phyloP scores from a whole-genome alignment of 1,284 basidiomycete species.

The Austroboletus niveus region DNA sequence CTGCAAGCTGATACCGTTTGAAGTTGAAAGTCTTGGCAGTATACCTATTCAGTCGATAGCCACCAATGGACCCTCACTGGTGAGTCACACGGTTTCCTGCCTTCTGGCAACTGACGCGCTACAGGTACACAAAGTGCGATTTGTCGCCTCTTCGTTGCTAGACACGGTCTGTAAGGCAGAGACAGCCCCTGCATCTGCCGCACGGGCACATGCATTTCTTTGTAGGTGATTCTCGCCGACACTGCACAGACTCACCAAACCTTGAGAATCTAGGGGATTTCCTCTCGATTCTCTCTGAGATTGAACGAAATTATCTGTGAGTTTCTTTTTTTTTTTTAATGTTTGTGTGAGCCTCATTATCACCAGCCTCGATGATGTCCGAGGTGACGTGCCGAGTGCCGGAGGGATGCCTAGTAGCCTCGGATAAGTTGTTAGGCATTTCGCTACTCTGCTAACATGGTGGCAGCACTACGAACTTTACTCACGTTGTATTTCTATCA shows the following conservation, averaged over 20 bases:
- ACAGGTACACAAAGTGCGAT: constrained; percentile 83
- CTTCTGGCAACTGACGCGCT: constrained; percentile 1
- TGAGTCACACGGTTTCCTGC: constrained; percentile 24
- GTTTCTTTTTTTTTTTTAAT: constrained; percentile 29
- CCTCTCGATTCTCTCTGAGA: constrained; percentile 82
- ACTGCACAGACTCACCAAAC: constrained; percentile 10
- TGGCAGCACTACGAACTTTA: background rate
- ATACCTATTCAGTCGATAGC: constrained; percentile 90
- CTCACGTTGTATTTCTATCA: constrained; percentile 3
- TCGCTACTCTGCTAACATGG: background rate
- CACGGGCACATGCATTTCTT: constrained; percentile 75
- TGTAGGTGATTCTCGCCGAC: constrained; percentile 46
- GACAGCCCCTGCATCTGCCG: constrained; percentile 70
- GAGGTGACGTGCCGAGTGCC: constrained; percentile 58
- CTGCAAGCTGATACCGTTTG: background rate
- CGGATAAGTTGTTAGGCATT: background rate
- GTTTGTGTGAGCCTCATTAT: constrained; percentile 15
- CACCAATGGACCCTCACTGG: constrained; percentile 80
- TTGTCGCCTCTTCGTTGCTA: constrained; percentile 83
- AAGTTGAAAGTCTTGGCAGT: constrained; percentile 37
- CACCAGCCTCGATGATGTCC: constrained; percentile 68
- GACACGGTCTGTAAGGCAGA: constrained; percentile 83
- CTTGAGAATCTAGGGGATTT: constrained; percentile 71
- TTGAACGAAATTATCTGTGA: constrained; percentile 81
- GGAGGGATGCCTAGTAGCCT: constrained; percentile 42